Base-by-base conservation (phyloP, 768 basidiomycete species). In the Podaxis sp. region DNA sequence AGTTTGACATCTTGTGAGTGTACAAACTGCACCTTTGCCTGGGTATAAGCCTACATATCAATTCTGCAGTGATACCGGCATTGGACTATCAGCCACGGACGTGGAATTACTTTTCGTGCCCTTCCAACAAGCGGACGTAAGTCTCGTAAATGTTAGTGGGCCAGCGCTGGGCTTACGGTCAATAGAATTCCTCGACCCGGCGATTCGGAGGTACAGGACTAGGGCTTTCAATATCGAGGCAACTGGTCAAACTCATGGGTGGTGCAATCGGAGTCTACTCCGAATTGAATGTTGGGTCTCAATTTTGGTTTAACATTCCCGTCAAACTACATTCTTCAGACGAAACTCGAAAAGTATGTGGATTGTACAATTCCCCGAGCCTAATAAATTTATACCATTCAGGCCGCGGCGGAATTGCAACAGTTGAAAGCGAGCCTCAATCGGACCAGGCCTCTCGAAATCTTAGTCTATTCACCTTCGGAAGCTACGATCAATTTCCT, bases 151-250 rank as follows among this genome's bases (percentile, higher is more conserved):
- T 12, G 43, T 36, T 13, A 7, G 7, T 6, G 29, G 27, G n/a
- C 7, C 38, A 22, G 13, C 59, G n/a, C 19, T 37, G 37, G 57
- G 59, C 59, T 22, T 58, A 27, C 53, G 17, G 36, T n/a, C 12
- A 29, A 5, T 58, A 81, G 76, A 90, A 88, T 65, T 90, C 89
- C 0, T 89, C 88, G 0, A 90, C 90, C 6, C 84, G 89, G 27
- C 81, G 85, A 6, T 91, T 89, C 68, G 90, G 90, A 51, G 90
- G 90, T 2, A 90, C 89, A n/a, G 90, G 90, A 9, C 72, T 91
- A 8, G 90, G 90, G 19, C 74, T 90, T 24, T 89, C 87, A 5
- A 91, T 91, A 65, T 90, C 88, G 7, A 82, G 87, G 13, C 86
- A 89, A 66, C 75, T 91, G 37, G 88, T 90, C 51, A 88, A 88